Percentiles rank a stretch among this genome's conserved stretches.
These are phyloP conservation scores for Kodamaea neixiangensis DNA, from an alignment of 805 yeast species.

Conservation along the genomic window DNA sequence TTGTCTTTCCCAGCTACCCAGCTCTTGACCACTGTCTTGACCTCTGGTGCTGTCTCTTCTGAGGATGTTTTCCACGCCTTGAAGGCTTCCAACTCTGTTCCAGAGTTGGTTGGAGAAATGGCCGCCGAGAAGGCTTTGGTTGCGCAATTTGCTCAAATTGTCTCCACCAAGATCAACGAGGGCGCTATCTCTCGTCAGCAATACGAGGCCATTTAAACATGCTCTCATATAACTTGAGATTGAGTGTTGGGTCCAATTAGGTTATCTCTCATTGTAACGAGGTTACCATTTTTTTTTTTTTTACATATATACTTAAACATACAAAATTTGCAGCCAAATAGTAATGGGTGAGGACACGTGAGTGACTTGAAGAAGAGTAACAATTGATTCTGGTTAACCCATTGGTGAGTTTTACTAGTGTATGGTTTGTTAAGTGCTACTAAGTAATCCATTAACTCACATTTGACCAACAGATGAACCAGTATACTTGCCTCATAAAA, in stretches of 20 bases:
- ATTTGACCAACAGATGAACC: no score
- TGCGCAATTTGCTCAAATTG: conserved; percentile 18
- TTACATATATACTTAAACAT: background rate
- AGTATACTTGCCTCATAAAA: no score
- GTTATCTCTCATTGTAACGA: background rate
- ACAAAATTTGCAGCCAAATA: background rate
- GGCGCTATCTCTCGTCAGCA: conserved; percentile 20
- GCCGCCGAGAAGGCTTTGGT: conserved; percentile 23
- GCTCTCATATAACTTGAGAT: background rate
- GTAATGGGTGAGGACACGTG: no score
- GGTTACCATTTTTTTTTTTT: background rate
- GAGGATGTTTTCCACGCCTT: conserved; percentile 21
- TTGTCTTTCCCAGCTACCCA: conserved; percentile 30
- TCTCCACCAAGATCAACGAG: conserved; percentile 19
- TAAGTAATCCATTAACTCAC: no score
- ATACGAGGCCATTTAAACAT: background rate
- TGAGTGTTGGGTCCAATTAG: background rate
- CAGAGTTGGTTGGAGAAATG: conserved; percentile 18
- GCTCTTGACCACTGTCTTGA: conserved; percentile 23
- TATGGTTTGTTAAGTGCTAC: no score
- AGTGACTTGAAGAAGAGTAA: no score
- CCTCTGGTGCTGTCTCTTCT: conserved; percentile 25
- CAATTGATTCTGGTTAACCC: no score
- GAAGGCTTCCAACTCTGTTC: conserved; percentile 22
- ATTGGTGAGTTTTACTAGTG: no score